Percentiles rank a stretch among this genome's conserved stretches.
These are phyloP conservation scores for Melastoma malabathricum DNA, from an alignment of 345 rosid genomes.

Conservation along the genomic window DNA sequence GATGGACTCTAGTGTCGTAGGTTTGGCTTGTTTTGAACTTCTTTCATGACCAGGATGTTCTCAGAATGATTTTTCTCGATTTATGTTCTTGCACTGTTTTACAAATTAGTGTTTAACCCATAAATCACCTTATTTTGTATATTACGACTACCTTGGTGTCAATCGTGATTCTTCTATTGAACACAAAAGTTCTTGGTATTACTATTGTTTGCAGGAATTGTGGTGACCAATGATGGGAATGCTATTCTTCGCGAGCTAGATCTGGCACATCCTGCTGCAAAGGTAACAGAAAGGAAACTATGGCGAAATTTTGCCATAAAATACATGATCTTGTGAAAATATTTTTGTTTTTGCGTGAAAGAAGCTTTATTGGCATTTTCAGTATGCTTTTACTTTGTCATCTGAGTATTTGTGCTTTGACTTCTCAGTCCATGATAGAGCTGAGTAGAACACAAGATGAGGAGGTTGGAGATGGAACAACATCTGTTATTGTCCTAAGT, in stretches of 20 bases:
- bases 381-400: neutral
- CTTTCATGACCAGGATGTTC: too few species aligned
- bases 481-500: conserved; percentile 95
- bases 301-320: too few species aligned
- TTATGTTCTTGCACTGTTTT: too few species aligned
- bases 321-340: too few species aligned
- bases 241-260: conserved; percentile 87
- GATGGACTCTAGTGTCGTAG: too few species aligned
- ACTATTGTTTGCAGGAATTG: conserved; percentile 42
- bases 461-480: conserved; percentile 98
- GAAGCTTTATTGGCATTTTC: neutral
- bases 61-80: too few species aligned
- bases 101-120: too few species aligned
- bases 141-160: too few species aligned
- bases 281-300: conserved; percentile 23
- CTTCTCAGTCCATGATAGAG: conserved; percentile 84
- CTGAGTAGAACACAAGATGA: conserved; percentile 92
- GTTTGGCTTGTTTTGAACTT: too few species aligned
- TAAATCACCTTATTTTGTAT: too few species aligned
- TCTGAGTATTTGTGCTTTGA: neutral
- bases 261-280: conserved; percentile 93
- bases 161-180: too few species aligned
- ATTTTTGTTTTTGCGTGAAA: too few species aligned
- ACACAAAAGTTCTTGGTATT: neutral
- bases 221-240: conserved; percentile 93